Base-by-base conservation (phyloP, 225 moss, liverwort and hornwort species). In the Anthoceros angustus region DNA sequence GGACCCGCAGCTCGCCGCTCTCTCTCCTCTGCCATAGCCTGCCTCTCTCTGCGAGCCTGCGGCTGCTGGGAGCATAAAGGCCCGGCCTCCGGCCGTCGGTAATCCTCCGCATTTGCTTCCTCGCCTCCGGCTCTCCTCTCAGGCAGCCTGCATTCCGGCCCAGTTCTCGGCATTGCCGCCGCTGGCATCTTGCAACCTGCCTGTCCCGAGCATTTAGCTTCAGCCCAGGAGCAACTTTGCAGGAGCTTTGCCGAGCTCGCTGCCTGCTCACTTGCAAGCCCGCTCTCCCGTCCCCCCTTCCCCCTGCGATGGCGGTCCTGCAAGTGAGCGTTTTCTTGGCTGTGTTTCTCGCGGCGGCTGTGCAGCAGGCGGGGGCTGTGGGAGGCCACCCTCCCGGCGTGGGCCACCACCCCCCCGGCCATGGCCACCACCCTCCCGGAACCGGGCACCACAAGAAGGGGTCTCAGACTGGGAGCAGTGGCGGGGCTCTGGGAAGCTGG, bases 401-500 rank as follows among this genome's bases (percentile, higher is more conserved):
- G 16, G 55, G 55, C 8, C 55, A 55, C 14, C 55, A 55, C 55
- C 8, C 55, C 18, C 55, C 55, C 1, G 55, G 55, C 0, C 5
- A 55, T 4, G 55, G 55, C 55, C 55, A 55, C 4, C 55, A 55
- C 55, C 55, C 55, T 23, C 55, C 55, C 1, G 55, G 55, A 15
- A 55, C 5, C 5, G 55, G 55, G 5, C 55, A 55, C 55, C 55
- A 55, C 55, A 55, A 55, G 55, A 55, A 55, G 14, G 12, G n/a
- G 55, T 7, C 55, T 15, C 10, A 32, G 32, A 1, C 55, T 23
- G 23, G 23, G 55, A 18, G n/a, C 7, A 23, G n/a, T 55, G 55
- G n/a, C 7, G n/a, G n/a, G 18, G n/a, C 55, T 55, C 7, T 23
- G 6, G 71, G 79, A 0, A 67, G 64, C 5, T 84, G 84, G 84